These are phyloP conservation scores for Trichoderma hamatum DNA, from an alignment of 2,329 filamentous ascomycete genomes.

Conservation along the genomic window DNA sequence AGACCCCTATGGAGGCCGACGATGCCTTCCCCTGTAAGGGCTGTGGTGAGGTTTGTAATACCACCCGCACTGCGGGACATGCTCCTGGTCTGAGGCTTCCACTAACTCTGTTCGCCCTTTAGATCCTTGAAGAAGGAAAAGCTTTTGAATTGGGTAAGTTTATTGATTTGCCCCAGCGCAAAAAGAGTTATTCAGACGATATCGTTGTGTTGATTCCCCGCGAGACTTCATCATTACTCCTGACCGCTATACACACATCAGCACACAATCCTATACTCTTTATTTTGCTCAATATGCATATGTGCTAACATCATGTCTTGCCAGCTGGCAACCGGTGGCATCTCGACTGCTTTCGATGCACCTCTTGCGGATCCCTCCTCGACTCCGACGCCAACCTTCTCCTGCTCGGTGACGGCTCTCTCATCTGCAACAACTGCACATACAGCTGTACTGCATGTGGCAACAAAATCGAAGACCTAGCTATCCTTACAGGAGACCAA, in stretches of 20 bases:
- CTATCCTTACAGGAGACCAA: conserved; percentile 95
- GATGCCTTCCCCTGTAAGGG: conserved; percentile 90
- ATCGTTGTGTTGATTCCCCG: background rate
- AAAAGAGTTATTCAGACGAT: background rate
- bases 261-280: background rate
- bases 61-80: conserved; percentile 13
- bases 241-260: conserved; percentile 13
- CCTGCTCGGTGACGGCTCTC: conserved; percentile 92
- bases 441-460: conserved; percentile 97
- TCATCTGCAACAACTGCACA: conserved; percentile 99
- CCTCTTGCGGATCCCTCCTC: conserved; percentile 91
- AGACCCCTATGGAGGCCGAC: conserved; percentile 72
- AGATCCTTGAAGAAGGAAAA: conserved; percentile 98
- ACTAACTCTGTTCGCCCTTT: conserved; percentile 24
- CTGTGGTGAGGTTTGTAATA: conserved; percentile 76
- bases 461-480: conserved; percentile 97
- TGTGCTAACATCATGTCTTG: conserved; percentile 35
- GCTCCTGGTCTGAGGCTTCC: conserved; percentile 1
- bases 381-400: conserved; percentile 98
- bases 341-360: conserved; percentile 97
- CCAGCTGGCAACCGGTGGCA: conserved; percentile 96
- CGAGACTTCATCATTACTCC: background rate
- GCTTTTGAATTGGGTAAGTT: conserved; percentile 89
- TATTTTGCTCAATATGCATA: background rate
- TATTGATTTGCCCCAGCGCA: background rate